These are phyloP conservation scores for Aegilops bicornis DNA, from an alignment of 176 grass and related monocot genomes.

Conservation along the genomic window DNA sequence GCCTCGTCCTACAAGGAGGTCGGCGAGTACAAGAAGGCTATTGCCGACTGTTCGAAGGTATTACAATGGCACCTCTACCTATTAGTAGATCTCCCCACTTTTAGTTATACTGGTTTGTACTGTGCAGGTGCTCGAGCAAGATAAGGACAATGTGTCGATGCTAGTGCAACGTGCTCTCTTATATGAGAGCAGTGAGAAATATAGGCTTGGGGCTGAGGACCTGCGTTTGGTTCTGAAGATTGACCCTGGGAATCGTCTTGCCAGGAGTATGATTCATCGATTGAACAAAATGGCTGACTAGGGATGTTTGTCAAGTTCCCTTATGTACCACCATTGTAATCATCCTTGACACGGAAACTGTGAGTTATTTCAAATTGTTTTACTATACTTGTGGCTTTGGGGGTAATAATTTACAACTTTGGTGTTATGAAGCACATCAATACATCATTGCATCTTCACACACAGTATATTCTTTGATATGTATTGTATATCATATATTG, in stretches of 20 bases:
- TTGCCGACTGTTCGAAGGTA: constrained; percentile 98
- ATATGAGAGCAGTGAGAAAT: constrained; percentile 96
- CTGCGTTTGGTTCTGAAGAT: constrained; percentile 97
- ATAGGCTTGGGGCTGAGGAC: constrained; percentile 91
- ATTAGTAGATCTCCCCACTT: background rate
- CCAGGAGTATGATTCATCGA: constrained; percentile 93
- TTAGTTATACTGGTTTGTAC: constrained; percentile 15
- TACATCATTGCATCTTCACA: constrained; percentile 25
- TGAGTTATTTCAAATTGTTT: constrained; percentile 39
- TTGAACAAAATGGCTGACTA: constrained; percentile 96
- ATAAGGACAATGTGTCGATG: constrained; percentile 75
- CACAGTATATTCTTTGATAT: constrained; percentile 52
- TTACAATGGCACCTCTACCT: background rate
- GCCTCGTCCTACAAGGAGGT: constrained; percentile 99
- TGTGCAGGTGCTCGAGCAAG: constrained; percentile 77
- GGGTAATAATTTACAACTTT: constrained; percentile 36
- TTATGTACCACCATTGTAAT: constrained; percentile 40
- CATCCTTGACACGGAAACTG: constrained; percentile 31
- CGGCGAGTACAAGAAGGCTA: constrained; percentile 99
- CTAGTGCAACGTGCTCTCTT: constrained; percentile 89
- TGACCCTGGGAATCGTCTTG: constrained; percentile 86
- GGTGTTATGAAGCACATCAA: constrained; percentile 23
- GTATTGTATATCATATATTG: constrained; percentile 52
- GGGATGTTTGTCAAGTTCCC: constrained; percentile 32
- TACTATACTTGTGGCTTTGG: constrained; percentile 40